Evolutionary conservation across 495 filamentous ascomycete species (phyloP), one percentile per base, ranked within the genome.

Genomic region (Xylaria longipes): DNA sequence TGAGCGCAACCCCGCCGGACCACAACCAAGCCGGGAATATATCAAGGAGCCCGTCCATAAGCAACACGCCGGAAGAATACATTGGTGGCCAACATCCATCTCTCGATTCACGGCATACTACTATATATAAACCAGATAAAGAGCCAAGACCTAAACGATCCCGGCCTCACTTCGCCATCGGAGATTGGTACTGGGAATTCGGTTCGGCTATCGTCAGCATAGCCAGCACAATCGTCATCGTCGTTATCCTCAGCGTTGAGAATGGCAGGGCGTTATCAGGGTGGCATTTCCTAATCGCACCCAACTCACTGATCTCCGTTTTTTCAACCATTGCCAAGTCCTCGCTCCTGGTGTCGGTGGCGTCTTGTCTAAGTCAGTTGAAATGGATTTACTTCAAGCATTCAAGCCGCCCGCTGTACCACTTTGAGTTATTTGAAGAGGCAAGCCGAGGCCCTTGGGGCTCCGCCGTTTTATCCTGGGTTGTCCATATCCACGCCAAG

Each of bases 371-470:
- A 15, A 71, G 81, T 27, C 81, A 85, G 67, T 62, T 82, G 39
- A 81, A 81, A 73, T 84, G 82, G 82, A 69, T 65, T 6, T 75
- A 76, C 60, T 80, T 81, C 48, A 54, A 41, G 39, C 70, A 27
- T 62, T 50, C 1, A 17, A 56, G 33, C 69, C 69, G 69, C 20
- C 74, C 68, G 9, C 61, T 83, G 1, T 25, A 68, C 20, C 64
- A 75, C 35, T 52, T 82, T 17, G 73, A 80, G 48, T 14, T 72
- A 0, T 79, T 81, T 56, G 81, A 83, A 54, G 70, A 73, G 35
- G 81, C 83, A 1, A 82, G 78, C 68, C 73, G 82, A 25, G 83
- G 83, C 1, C 79, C 78, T 0, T 79, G 76, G 68, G 82, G 82
- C 7, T 74, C 78, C 2, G 22, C 80, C 2, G 66, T 69, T 9